Percentiles rank a stretch among this genome's conserved stretches.
Evolutionary conservation across 352 stramenopile genomes (phyloP).

Genomic region (Globisporangium abappressorium): DNA sequence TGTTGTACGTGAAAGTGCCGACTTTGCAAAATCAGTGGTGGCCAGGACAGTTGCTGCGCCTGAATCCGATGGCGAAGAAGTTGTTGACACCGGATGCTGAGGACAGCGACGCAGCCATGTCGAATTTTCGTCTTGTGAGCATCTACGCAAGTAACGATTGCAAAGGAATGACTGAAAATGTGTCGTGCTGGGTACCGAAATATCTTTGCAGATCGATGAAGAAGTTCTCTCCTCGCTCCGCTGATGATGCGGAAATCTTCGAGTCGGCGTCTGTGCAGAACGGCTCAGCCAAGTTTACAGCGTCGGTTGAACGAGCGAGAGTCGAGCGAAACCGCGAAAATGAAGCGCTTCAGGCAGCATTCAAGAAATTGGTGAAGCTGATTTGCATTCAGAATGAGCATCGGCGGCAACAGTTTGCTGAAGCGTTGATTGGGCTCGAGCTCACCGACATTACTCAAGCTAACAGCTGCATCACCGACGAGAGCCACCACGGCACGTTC

Average conservation of each 20-base stretch:
- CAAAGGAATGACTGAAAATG: slow-evolving; percentile 35
- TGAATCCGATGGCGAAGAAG: slow-evolving; percentile 61
- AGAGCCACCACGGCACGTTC: not conserved
- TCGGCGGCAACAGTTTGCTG: slow-evolving; percentile 6
- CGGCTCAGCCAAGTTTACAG: slow-evolving; percentile 13
- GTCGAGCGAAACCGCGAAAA: slow-evolving; percentile 25
- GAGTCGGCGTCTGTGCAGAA: not conserved
- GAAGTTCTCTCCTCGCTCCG: not conserved
- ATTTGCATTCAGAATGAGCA: slow-evolving; percentile 17
- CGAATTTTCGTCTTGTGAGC: slow-evolving; percentile 56
- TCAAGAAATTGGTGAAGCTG: slow-evolving; percentile 30
- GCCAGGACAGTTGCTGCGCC: slow-evolving; percentile 64
- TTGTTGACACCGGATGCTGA: slow-evolving; percentile 40
- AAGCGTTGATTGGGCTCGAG: slow-evolving; percentile 14
- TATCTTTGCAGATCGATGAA: slow-evolving; percentile 67
- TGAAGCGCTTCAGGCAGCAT: slow-evolving; percentile 25
- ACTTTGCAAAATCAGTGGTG: slow-evolving; percentile 65
- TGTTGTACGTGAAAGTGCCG: slow-evolving; percentile 72
- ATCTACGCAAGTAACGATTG: slow-evolving; percentile 40
- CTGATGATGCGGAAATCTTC: not conserved
- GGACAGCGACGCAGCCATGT: slow-evolving; percentile 22
- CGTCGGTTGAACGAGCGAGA: slow-evolving; percentile 25
- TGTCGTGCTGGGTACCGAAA: slow-evolving; percentile 76
- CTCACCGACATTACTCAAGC: not conserved
- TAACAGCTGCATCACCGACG: not conserved